Evolutionary conservation across 2,329 filamentous ascomycete genomes (phyloP).

Genomic region (Exophiala alcalophila): DNA sequence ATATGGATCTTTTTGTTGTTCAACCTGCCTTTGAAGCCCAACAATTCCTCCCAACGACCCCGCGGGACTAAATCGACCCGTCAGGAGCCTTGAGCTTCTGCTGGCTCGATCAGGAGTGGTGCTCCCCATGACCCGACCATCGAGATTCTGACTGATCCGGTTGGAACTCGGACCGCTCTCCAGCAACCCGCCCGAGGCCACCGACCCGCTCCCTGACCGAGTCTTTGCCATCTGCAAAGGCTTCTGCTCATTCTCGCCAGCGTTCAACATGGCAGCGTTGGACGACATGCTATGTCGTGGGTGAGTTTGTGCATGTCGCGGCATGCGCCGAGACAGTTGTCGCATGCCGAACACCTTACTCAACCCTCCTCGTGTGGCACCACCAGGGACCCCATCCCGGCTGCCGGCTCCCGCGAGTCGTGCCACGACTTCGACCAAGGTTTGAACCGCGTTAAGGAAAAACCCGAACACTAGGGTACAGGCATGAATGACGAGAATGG

Average conservation of each 20-base stretch:
- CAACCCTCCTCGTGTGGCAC: conserved; percentile 74
- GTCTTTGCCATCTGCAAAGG: conserved; percentile 53
- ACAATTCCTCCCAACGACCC: conserved; percentile 44
- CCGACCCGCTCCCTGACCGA: conserved; percentile 58
- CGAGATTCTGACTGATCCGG: conserved; percentile 55
- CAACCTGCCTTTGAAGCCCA: conserved; percentile 46
- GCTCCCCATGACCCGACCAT: conserved; percentile 41
- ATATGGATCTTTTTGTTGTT: conserved; percentile 69
- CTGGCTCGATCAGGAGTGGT: conserved; percentile 68
- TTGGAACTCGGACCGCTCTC: conserved; percentile 48
- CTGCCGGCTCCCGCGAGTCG: conserved; percentile 74
- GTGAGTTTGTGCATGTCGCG: conserved; percentile 54
- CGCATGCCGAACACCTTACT: conserved; percentile 89
- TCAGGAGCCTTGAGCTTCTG: conserved; percentile 67
- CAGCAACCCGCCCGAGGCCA: conserved; percentile 60
- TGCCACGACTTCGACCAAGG: conserved; percentile 81
- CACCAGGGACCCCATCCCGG: conserved; percentile 47
- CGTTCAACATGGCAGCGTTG: conserved; percentile 72
- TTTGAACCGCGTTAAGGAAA: conserved; percentile 87
- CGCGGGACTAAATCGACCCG: conserved; percentile 44
- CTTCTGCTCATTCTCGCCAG: conserved; percentile 58
- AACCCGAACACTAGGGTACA: conserved; percentile 86
- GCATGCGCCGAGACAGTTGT: conserved; percentile 72
- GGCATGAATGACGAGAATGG: conserved; percentile 80
- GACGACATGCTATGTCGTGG: conserved; percentile 77